phyloP scores from a whole-genome alignment of 2,329 filamentous ascomycete genomes.

The Pestalotiopsis sp. region DNA sequence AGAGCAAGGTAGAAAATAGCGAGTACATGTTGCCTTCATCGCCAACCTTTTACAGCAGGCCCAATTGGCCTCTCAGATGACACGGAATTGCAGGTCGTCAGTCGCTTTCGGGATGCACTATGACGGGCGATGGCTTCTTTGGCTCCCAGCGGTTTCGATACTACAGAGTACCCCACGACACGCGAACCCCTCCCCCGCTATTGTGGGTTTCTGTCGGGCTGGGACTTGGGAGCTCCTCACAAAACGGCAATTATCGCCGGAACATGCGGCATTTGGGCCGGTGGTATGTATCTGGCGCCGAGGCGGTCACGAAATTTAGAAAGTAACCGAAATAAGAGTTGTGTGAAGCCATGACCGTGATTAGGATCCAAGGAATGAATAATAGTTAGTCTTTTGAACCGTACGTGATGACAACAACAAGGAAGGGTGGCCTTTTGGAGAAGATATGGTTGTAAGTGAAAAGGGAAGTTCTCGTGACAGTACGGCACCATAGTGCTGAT shows the following conservation, averaged over 20 bases:
- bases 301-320: not conserved
- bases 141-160: not conserved
- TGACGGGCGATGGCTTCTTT: not conserved
- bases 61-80: not conserved
- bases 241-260: constrained; percentile 9
- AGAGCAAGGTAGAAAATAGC: not conserved
- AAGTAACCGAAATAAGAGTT: not conserved
- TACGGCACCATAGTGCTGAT: too few species aligned
- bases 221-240: not conserved
- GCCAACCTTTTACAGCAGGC: not conserved
- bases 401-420: too few species aligned
- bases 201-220: not conserved
- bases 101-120: not conserved
- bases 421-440: too few species aligned
- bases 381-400: too few species aligned
- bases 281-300: not conserved
- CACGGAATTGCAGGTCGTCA: not conserved
- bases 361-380: too few species aligned
- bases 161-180: not conserved
- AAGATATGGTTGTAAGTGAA: too few species aligned
- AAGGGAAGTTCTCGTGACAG: too few species aligned
- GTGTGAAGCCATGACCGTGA: not conserved
- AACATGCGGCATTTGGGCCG: not conserved
- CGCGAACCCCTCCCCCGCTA: constrained; percentile 4
- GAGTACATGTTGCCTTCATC: not conserved